These are phyloP conservation scores for Coemansia sp. DNA, from an alignment of 192 early-diverging fungal species.

Conservation along the genomic window DNA sequence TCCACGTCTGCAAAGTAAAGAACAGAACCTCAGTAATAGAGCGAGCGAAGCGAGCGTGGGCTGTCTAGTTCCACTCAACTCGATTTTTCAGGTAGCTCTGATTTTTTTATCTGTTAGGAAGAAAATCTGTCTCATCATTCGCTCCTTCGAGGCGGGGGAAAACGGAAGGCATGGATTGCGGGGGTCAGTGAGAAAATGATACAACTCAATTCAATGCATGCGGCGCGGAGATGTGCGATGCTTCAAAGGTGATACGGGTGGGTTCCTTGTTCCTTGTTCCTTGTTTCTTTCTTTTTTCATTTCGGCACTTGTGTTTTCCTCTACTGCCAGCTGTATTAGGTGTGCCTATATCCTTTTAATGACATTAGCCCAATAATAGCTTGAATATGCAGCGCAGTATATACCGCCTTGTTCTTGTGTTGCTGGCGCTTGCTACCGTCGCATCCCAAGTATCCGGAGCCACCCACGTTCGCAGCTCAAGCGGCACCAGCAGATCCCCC, in stretches of 20 bases:
- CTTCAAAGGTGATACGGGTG: too few species aligned
- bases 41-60: too few species aligned
- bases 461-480: background rate
- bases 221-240: too few species aligned
- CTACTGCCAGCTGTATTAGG: background rate
- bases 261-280: background rate
- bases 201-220: too few species aligned
- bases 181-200: too few species aligned
- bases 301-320: background rate
- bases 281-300: background rate
- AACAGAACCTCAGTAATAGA: too few species aligned
- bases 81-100: too few species aligned
- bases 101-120: too few species aligned
- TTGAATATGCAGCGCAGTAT: background rate
- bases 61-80: too few species aligned
- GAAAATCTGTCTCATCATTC: too few species aligned
- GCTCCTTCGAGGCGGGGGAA: too few species aligned
- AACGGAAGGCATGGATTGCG: too few species aligned
- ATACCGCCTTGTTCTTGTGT: constrained; percentile 5
- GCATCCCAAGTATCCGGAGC: background rate
- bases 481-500: background rate
- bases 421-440: constrained; percentile 6
- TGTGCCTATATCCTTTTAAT: background rate
- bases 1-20: constrained; percentile 41
- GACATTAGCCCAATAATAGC: background rate